Conservation (phyloP, 345 rosid species). For the Anacardium occidentale region DNA sequence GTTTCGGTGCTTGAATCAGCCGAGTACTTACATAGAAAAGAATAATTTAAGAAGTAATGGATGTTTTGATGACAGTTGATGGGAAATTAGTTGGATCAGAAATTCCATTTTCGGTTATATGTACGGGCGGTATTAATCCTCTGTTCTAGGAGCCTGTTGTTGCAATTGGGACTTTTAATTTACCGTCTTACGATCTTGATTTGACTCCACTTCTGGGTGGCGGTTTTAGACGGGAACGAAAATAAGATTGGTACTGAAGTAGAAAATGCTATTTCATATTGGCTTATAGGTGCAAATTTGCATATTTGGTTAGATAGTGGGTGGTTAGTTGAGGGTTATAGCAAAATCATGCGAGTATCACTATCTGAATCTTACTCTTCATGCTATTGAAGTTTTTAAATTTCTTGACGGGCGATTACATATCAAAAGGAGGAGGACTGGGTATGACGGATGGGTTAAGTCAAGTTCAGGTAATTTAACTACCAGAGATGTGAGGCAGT, state of each 20-base stretch:
- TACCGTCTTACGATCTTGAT: constrained; percentile 77
- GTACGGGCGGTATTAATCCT: constrained; percentile 84
- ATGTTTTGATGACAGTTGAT: constrained; percentile 62
- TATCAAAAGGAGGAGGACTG: constrained; percentile 45
- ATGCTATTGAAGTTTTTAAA: constrained; percentile 33
- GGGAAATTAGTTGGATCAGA: constrained; percentile 68
- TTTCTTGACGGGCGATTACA: constrained; percentile 65
- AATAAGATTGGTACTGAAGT: constrained; percentile 63
- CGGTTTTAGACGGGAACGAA: constrained; percentile 53
- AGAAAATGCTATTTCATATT: constrained; percentile 54
- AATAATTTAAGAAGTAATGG: constrained; percentile 73
- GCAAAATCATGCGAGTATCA: constrained; percentile 38
- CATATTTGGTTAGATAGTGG: constrained; percentile 68
- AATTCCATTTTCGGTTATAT: constrained; percentile 73
- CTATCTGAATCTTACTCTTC: constrained; percentile 32
- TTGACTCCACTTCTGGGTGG: constrained; percentile 69
- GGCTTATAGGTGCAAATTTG: constrained; percentile 85
- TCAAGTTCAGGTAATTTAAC: constrained; percentile 67
- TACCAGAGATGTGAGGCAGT: constrained; percentile 38
- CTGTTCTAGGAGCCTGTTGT: constrained; percentile 83
- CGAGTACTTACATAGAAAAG: constrained; percentile 52
- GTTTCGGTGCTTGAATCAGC: constrained; percentile 93
- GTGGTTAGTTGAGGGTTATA: constrained; percentile 29
- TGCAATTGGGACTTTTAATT: constrained; percentile 68
- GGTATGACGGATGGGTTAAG: constrained; percentile 64